Conservation (phyloP, 2,329 filamentous ascomycete genomes). For the Trichoderma sp. region DNA sequence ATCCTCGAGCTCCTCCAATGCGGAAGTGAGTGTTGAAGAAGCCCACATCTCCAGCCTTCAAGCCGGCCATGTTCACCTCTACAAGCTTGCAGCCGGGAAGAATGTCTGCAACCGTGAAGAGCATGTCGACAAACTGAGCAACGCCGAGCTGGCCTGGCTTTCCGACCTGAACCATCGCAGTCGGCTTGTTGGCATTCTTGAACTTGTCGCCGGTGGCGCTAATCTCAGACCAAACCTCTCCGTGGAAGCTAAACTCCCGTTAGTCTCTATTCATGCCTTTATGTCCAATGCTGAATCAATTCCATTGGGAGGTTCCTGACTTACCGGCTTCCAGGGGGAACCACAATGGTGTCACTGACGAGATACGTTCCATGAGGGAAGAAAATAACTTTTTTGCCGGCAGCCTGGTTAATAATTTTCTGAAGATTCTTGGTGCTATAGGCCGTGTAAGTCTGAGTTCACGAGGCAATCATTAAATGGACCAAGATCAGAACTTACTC, state of each 20-base stretch:
- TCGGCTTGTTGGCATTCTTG: constrained; percentile 40
- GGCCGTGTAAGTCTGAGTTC: not conserved
- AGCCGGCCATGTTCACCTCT: constrained; percentile 47
- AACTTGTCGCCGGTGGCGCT: constrained; percentile 46
- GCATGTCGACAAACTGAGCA: constrained; percentile 48
- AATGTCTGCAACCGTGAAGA: constrained; percentile 46
- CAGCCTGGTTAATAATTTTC: constrained; percentile 21
- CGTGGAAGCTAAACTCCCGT: constrained; percentile 8
- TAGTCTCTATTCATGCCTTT: not conserved
- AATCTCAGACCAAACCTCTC: constrained; percentile 28
- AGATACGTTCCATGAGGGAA: constrained; percentile 47
- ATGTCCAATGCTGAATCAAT: not conserved
- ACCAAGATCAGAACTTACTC: constrained; percentile 28
- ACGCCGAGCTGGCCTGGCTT: constrained; percentile 44
- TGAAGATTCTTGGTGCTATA: constrained; percentile 22
- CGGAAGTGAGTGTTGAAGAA: constrained; percentile 44
- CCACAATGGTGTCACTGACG: constrained; percentile 52
- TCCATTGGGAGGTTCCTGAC: not conserved
- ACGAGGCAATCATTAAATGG: not conserved
- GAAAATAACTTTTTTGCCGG: constrained; percentile 38
- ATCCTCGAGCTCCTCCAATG: constrained; percentile 43
- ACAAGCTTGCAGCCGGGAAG: constrained; percentile 38
- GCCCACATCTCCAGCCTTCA: constrained; percentile 44
- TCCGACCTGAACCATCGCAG: constrained; percentile 49
- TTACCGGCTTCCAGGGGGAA: constrained; percentile 27